These are phyloP conservation scores for Entrophospora sp. DNA, from an alignment of 192 early-diverging fungal species.

Conservation along the genomic window DNA sequence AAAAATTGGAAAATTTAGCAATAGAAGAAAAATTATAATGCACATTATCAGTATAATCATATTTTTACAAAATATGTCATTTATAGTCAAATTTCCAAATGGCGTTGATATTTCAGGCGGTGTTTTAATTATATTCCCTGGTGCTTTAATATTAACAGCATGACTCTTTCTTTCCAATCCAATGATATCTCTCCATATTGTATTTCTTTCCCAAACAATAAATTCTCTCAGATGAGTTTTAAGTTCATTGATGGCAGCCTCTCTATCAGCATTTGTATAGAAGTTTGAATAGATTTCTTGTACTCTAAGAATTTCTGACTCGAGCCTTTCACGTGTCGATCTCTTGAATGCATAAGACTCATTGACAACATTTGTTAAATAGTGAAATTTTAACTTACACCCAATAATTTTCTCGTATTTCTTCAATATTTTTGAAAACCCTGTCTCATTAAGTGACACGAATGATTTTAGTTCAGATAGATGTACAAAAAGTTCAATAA, in stretches of 20 bases:
- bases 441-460: conserved; percentile 82
- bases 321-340: conserved; percentile 51
- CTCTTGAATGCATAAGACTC: conserved; percentile 61
- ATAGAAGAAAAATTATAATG: conserved; percentile 47
- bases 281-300: conserved; percentile 58
- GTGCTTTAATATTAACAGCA: conserved; percentile 52
- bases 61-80: conserved; percentile 34
- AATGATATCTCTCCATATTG: conserved; percentile 97
- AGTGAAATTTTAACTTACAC: conserved; percentile 60
- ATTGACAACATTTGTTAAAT: conserved; percentile 57
- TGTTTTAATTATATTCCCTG: conserved; percentile 19
- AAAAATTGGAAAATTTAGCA: conserved; percentile 55
- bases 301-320: conserved; percentile 52
- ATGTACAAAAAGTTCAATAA: conserved; percentile 72
- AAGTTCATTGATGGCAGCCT: conserved; percentile 63
- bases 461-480: conserved; percentile 82
- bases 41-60: conserved; percentile 38
- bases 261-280: conserved; percentile 48
- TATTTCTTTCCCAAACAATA: conserved; percentile 94
- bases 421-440: conserved; percentile 92
- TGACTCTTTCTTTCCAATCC: conserved; percentile 73
- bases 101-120: conserved; percentile 35
- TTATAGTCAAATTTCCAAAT: conserved; percentile 37
- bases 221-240: conserved; percentile 77
- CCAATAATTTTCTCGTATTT: conserved; percentile 95